phyloP scores from a whole-genome alignment of 2,329 filamentous ascomycete species.

The Sordariomycetes sp. region DNA sequence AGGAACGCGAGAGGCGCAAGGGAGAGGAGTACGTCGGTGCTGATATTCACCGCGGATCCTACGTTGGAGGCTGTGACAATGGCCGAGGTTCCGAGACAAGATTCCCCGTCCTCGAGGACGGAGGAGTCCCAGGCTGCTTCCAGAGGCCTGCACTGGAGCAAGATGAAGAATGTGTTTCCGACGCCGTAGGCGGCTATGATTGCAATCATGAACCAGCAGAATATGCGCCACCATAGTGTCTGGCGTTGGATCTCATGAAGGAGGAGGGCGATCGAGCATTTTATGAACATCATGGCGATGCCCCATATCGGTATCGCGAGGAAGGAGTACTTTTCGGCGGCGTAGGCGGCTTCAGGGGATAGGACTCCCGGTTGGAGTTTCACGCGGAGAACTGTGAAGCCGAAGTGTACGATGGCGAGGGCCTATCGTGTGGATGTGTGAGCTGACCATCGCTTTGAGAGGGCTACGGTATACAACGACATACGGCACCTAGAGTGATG shows the following conservation, averaged over 20 bases:
- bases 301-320: not conserved
- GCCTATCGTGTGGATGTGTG: not conserved
- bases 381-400: not conserved
- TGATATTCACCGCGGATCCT: slow-evolving; percentile 2
- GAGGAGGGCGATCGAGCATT: slow-evolving; percentile 2
- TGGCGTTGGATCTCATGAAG: slow-evolving; percentile 1
- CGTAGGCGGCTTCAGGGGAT: not conserved
- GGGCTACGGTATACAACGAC: not conserved
- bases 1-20: slow-evolving; percentile 3
- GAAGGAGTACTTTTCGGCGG: not conserved
- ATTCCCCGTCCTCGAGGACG: not conserved
- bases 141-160: not conserved
- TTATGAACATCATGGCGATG: slow-evolving; percentile 4
- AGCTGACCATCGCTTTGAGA: too few relatives aligned
- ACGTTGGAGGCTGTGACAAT: not conserved
- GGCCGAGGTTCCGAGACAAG: not conserved
- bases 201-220: slow-evolving; percentile 2
- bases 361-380: not conserved
- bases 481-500: not conserved
- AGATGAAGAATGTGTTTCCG: slow-evolving; percentile 5
- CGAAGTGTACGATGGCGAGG: not conserved
- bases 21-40: slow-evolving; percentile 3
- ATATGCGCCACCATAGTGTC: slow-evolving; percentile 1
- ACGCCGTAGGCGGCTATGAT: slow-evolving; percentile 1
- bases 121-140: not conserved